Evolutionary conservation across 768 basidiomycete genomes (phyloP).

Genomic region (Stropharia rugosoannulata): DNA sequence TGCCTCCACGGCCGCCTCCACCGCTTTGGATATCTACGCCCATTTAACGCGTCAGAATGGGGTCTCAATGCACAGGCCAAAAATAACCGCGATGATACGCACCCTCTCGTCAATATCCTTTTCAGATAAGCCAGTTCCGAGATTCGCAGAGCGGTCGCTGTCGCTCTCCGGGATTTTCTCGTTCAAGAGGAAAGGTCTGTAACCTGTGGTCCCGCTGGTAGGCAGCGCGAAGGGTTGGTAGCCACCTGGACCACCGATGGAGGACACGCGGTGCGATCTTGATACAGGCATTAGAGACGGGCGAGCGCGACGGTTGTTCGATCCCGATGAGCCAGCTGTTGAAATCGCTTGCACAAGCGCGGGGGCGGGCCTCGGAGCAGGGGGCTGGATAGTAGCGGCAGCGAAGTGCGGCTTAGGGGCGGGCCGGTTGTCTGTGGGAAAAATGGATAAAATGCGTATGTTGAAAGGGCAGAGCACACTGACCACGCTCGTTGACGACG

Average conservation of each 20-base stretch:
- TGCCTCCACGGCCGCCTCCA: conserved; percentile 72
- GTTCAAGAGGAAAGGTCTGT: conserved; percentile 13
- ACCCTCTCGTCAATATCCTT: conserved; percentile 77
- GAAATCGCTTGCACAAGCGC: conserved; percentile 44
- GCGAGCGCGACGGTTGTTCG: conserved; percentile 26
- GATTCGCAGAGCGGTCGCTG: conserved; percentile 31
- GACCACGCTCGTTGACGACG: conserved; percentile 75
- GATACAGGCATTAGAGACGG: conserved; percentile 38
- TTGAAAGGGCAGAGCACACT: conserved; percentile 15
- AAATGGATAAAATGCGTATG: conserved; percentile 14
- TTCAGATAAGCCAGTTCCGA: conserved; percentile 51
- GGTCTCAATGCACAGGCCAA: neutral
- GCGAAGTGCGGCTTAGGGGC: conserved; percentile 64
- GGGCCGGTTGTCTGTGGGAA: conserved; percentile 53
- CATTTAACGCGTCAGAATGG: neutral
- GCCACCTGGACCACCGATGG: conserved; percentile 27
- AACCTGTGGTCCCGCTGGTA: conserved; percentile 9
- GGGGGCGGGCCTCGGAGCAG: conserved; percentile 43
- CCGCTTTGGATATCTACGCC: conserved; percentile 65
- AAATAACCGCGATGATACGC: conserved; percentile 18
- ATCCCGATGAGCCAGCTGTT: conserved; percentile 25
- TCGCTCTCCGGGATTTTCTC: conserved; percentile 29
- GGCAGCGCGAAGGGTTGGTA: conserved; percentile 40
- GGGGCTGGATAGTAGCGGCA: conserved; percentile 46
- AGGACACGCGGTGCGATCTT: conserved; percentile 34